Evolutionary conservation across 2,329 filamentous ascomycete genomes (phyloP), one percentile per base, ranked within the genome.

Genomic region (Aspergillus tubingensis): DNA sequence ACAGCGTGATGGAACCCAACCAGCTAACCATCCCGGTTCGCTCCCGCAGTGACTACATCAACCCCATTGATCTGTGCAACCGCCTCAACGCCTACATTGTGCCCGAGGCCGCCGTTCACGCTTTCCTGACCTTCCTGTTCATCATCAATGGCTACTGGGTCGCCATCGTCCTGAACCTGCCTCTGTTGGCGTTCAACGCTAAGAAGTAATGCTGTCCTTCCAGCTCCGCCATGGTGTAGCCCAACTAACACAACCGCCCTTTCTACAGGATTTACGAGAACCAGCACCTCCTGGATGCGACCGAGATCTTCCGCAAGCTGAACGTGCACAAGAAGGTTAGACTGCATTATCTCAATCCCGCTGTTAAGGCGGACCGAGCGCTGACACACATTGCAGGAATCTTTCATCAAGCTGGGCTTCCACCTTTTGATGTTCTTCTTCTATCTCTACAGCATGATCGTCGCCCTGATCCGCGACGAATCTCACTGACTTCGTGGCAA

Each of bases 401-500:
- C 95, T 0, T 99, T 99, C 79, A 89, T 95, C 83, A 99, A 99
- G 83, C 91, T 99, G 47, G 95, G 94, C 59, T 99, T 99, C 85
- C 95, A 99, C 80, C 84, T 99, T 62, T 79, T 99, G 81, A 97
- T 99, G 92, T 99, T 99, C 87, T 99, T 99, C 88, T 99, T 98
- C 87, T 99, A 99, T 82, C 90, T 99, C 59, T 96, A 96, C 86
- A 96, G 91, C 88, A 96, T 95, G 91, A 95, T 95, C 70, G 94
- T 97, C 66, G 94, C 95, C 68, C 86, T 99, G 65, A 99, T 99
- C 83, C 89, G 90, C 74, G 95, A 98, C 79, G 95, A 99, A 82
- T 87, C 90, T 62, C 86, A 92, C 80, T 96, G 89, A 88, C 69
- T 78, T 66, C 71, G 72, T 61, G 67, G 68, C 54, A 69, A 73